phyloP scores from a whole-genome alignment of 2,329 filamentous ascomycete species.

The Colletotrichum scovillei region DNA sequence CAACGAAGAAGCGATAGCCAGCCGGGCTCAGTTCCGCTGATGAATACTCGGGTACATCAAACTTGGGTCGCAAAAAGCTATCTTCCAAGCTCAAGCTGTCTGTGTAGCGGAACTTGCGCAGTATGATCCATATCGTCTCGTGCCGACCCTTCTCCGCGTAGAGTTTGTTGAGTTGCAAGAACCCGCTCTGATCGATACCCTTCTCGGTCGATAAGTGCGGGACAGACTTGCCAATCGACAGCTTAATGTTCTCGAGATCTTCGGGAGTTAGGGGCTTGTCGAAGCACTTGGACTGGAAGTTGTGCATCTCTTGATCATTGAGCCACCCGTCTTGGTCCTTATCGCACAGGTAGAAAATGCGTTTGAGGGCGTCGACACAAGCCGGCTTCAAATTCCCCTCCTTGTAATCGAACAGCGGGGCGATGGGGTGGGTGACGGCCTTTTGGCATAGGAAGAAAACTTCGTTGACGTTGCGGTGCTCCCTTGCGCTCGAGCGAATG shows the following conservation, averaged over 20 bases:
- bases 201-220: conserved; percentile 71
- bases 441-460: conserved; percentile 99
- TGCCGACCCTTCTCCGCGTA: conserved; percentile 98
- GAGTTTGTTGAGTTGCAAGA: conserved; percentile 91
- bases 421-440: conserved; percentile 96
- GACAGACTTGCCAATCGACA: conserved; percentile 78
- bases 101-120: conserved; percentile 95
- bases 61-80: conserved; percentile 89
- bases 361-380: conserved; percentile 84
- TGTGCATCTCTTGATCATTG: conserved; percentile 89
- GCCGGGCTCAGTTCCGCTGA: conserved; percentile 94
- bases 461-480: conserved; percentile 94
- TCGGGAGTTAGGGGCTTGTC: conserved; percentile 84
- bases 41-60: conserved; percentile 91
- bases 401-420: conserved; percentile 96
- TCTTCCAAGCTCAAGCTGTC: conserved; percentile 94
- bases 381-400: conserved; percentile 89
- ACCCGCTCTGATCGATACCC: conserved; percentile 86
- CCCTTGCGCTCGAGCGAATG: conserved; percentile 91
- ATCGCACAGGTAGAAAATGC: conserved; percentile 96
- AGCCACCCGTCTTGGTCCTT: conserved; percentile 95
- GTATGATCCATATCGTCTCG: conserved; percentile 97
- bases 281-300: conserved; percentile 93
- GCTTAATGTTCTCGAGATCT: conserved; percentile 91
- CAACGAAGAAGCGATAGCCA: conserved; percentile 97